Percentiles rank a stretch among this genome's conserved stretches.
These are phyloP conservation scores for Dunaliella sp. DNA, from an alignment of 139 green algal genomes.

Conservation along the genomic window DNA sequence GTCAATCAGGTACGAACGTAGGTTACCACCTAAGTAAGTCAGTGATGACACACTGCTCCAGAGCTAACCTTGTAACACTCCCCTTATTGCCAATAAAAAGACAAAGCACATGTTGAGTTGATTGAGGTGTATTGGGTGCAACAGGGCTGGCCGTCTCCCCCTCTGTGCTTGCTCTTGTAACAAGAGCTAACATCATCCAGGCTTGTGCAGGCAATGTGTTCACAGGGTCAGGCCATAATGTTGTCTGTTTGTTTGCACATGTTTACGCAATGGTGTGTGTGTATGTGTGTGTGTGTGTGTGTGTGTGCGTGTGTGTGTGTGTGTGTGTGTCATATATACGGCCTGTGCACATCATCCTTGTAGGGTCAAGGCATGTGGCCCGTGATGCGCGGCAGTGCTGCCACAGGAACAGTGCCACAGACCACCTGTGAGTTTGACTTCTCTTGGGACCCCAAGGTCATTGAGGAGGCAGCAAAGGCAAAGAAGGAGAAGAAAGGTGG, in stretches of 20 bases:
- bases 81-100: too few relatives aligned
- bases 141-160: too few relatives aligned
- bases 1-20: slow-evolving; percentile 26
- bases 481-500: neutral
- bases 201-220: neutral
- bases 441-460: slow-evolving; percentile 24
- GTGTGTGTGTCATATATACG: neutral
- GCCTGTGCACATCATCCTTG: neutral
- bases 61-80: neutral
- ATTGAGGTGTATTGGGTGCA: too few relatives aligned
- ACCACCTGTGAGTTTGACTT: slow-evolving; percentile 58
- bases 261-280: too few relatives aligned
- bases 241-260: too few relatives aligned
- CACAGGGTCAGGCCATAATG: too few relatives aligned
- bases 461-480: neutral
- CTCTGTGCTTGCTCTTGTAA: neutral
- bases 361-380: slow-evolving; percentile 48
- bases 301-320: neutral
- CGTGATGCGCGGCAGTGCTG: slow-evolving; percentile 44
- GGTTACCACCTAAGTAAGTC: neutral
- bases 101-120: too few relatives aligned
- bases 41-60: neutral
- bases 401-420: slow-evolving; percentile 32
- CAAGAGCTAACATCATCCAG: neutral
- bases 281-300: neutral